phyloP scores from a whole-genome alignment of 768 basidiomycete genomes.

The Rhodocollybia butyracea region DNA sequence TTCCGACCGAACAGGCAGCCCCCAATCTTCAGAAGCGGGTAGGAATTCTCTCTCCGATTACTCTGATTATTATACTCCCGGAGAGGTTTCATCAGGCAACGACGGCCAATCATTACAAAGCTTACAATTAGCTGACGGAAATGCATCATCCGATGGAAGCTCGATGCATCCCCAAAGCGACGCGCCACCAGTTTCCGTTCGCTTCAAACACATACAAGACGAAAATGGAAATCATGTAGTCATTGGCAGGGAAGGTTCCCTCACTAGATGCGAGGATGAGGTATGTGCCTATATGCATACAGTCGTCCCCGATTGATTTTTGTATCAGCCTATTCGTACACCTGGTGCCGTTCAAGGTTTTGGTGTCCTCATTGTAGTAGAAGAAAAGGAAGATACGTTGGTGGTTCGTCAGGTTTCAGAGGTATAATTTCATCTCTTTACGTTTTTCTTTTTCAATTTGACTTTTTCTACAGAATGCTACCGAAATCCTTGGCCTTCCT shows the following conservation, averaged over 20 bases:
- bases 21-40: neutral
- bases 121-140: conserved; percentile 1
- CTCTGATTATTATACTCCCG: conserved; percentile 4
- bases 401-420: conserved; percentile 78
- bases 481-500: conserved; percentile 70
- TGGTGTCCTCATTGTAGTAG: conserved; percentile 73
- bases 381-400: conserved; percentile 55
- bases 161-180: conserved; percentile 10
- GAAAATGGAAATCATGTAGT: conserved; percentile 70
- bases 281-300: conserved; percentile 30
- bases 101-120: neutral
- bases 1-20: neutral
- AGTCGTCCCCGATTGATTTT: neutral
- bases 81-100: neutral
- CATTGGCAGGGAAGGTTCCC: conserved; percentile 62
- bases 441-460: neutral
- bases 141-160: neutral
- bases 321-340: conserved; percentile 65
- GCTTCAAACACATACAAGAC: conserved; percentile 64
- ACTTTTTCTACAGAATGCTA: conserved; percentile 52
- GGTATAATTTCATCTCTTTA: conserved; percentile 33
- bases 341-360: conserved; percentile 83
- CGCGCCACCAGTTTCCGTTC: conserved; percentile 46
- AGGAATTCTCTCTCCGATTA: conserved; percentile 1
- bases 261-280: conserved; percentile 76